Percentiles rank a stretch among this genome's conserved stretches.
Evolutionary conservation across 306 rosid species (phyloP).

Genomic region (Gastrolobium villosum): DNA sequence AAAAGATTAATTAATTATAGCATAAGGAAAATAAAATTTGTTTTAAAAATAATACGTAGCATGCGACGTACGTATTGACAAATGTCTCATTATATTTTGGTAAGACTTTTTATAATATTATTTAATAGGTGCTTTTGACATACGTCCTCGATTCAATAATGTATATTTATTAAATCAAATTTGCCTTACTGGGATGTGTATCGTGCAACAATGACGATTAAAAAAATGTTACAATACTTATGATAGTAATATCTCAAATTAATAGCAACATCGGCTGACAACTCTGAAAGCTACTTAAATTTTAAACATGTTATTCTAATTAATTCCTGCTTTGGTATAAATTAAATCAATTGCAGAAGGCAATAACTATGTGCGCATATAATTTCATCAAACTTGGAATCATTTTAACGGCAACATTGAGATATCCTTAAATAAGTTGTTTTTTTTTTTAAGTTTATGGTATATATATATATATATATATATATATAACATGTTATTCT

Average conservation of each 20-base stretch:
- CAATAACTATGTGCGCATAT: no score
- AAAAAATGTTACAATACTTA: neutral
- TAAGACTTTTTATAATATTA: neutral
- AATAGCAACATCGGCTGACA: neutral
- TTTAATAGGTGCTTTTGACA: neutral
- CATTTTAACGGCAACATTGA: no score
- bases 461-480: no score
- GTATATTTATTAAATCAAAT: neutral
- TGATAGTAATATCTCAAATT: neutral
- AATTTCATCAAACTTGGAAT: no score
- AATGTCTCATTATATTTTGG: neutral
- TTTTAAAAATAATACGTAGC: conserved; percentile 5
- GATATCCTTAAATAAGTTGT: no score
- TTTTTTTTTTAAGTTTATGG: no score
- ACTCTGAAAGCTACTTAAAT: neutral
- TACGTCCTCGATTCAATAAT: neutral
- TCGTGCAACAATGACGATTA: neutral
- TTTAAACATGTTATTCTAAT: no score
- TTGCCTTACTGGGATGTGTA: conserved; percentile 1
- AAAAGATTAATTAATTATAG: no score
- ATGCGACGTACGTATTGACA: neutral
- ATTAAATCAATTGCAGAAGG: no score
- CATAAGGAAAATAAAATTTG: neutral
- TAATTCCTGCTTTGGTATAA: no score
- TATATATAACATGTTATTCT: no score